Percentiles rank a stretch among this genome's conserved stretches.
These are phyloP conservation scores for Chrysanthemum lavandulifolium DNA, from an alignment of 129 eudicot species.

Conservation along the genomic window DNA sequence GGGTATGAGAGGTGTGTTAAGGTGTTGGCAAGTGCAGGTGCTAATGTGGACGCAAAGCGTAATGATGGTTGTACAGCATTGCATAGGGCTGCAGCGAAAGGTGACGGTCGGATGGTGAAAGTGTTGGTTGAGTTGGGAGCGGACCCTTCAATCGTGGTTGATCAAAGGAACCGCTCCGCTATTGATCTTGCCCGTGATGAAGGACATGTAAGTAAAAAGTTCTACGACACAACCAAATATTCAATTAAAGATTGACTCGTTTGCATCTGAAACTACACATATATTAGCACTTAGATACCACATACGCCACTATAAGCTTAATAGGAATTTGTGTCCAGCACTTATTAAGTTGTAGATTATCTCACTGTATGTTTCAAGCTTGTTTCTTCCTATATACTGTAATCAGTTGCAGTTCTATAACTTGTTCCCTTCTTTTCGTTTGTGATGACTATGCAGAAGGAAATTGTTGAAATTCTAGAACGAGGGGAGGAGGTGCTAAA, in stretches of 20 bases:
- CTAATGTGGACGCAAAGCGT: conserved; percentile 59
- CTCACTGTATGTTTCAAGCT: too few relatives aligned
- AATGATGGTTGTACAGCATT: conserved; percentile 65
- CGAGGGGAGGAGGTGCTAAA: conserved; percentile 54
- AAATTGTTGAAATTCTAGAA: conserved; percentile 46
- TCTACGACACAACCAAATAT: too few relatives aligned
- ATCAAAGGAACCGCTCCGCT: conserved; percentile 45
- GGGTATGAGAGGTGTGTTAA: conserved; percentile 43
- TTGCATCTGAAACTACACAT: too few relatives aligned
- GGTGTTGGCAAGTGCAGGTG: conserved; percentile 57
- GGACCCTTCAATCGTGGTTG: conserved; percentile 54
- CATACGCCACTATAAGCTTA: too few relatives aligned
- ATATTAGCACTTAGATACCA: too few relatives aligned
- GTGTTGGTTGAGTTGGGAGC: conserved; percentile 52
- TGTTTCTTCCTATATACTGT: too few relatives aligned
- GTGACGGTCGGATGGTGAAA: conserved; percentile 64
- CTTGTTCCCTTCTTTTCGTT: neutral
- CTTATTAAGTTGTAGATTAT: too few relatives aligned
- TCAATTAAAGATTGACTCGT: too few relatives aligned
- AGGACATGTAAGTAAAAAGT: conserved; percentile 78
- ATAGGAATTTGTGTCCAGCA: too few relatives aligned
- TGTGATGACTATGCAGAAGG: conserved; percentile 31
- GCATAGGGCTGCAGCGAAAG: conserved; percentile 55
- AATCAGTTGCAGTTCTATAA: conserved; percentile 19
- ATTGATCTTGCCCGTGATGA: conserved; percentile 62